Base-by-base conservation (phyloP, 1,284 basidiomycete genomes). In the Amylostereum chailletii region DNA sequence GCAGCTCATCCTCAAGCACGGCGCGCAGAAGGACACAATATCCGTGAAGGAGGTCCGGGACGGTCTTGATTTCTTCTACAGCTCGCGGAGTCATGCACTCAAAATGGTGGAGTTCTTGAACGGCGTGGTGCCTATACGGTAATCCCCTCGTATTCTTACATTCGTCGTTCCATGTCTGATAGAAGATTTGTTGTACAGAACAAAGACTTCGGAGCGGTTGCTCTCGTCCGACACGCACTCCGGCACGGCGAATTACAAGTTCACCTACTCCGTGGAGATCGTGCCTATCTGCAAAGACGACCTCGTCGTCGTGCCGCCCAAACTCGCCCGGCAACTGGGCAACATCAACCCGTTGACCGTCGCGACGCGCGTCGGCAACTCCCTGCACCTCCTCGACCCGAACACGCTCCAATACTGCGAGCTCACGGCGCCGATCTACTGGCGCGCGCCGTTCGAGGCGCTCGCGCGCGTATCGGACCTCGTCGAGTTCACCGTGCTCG, bases 261-360 rank as follows among this genome's bases (percentile, higher is more conserved):
- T 92, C 68, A 94, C 94, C 3, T 99, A 94, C 75, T 96, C 93
- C 19, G 90, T 98, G 58, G 95, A 99, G 69, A 96, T 99, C 59
- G 83, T 89, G 4, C 94, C 95, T 0, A 82, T 99, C 53, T 99
- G 95, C 74, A 98, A 98, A 68, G 95, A 99, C 65, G 95, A 99
- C 65, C 80, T 99, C 38, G 88, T 98, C 34, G 94, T 90, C 64
- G 74, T 99, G 38, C 92, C 94, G 2, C 70, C 72, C 26, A 89
- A 89, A 61, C 81, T 87, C 57, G 94, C 95, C 0, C 83, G 86
- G 29, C 71, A 79, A 33, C 74, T 96, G 54, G 83, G 86, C 60
- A 96, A 94, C 71, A 95, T 99, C 65, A 81, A 76, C 45, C 94
- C 90, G 7, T 72, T 99, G 36, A 84, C 86, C 6, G 65, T 99